These are phyloP conservation scores for Sambucus nigra DNA, from an alignment of 129 eudicot species.

Conservation along the genomic window DNA sequence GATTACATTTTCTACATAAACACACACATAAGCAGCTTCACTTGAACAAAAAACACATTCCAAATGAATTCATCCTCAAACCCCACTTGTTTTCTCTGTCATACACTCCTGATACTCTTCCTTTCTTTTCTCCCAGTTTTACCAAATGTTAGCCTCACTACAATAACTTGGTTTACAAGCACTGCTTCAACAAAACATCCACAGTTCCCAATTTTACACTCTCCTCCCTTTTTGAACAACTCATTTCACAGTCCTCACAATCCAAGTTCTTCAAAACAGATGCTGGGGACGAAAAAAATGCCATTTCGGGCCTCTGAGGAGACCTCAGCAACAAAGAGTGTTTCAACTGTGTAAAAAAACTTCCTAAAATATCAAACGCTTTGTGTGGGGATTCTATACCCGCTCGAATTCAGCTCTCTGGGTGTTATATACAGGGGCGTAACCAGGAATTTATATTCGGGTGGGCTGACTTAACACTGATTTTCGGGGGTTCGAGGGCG, in stretches of 20 bases:
- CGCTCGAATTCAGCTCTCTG: slow-evolving; percentile 46
- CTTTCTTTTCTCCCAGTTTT: slow-evolving; percentile 5
- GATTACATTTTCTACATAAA: neutral
- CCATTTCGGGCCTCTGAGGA: slow-evolving; percentile 30
- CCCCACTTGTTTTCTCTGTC: neutral
- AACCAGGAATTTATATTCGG: too few species aligned
- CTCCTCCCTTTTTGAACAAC: slow-evolving; percentile 33
- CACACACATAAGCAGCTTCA: neutral
- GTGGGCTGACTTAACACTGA: too few species aligned
- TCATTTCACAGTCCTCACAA: slow-evolving; percentile 23
- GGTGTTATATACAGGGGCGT: slow-evolving; percentile 39
- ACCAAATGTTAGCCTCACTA: slow-evolving; percentile 10
- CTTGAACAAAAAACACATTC: neutral
- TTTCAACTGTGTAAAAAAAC: slow-evolving; percentile 21
- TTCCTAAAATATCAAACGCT: slow-evolving; percentile 14
- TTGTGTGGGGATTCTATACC: slow-evolving; percentile 23
- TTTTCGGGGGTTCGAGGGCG: too few species aligned
- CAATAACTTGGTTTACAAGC: slow-evolving; percentile 32
- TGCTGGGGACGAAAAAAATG: slow-evolving; percentile 21
- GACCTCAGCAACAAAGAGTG: slow-evolving; percentile 29
- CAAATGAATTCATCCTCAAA: slow-evolving; percentile 14
- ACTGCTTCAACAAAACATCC: slow-evolving; percentile 30
- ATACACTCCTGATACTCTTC: neutral
- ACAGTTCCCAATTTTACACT: slow-evolving; percentile 10
- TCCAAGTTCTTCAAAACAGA: slow-evolving; percentile 38